Percentiles rank a stretch among this genome's conserved stretches.
These are phyloP conservation scores for Penicillium mononematosum DNA, from an alignment of 495 filamentous ascomycete genomes.

Conservation along the genomic window DNA sequence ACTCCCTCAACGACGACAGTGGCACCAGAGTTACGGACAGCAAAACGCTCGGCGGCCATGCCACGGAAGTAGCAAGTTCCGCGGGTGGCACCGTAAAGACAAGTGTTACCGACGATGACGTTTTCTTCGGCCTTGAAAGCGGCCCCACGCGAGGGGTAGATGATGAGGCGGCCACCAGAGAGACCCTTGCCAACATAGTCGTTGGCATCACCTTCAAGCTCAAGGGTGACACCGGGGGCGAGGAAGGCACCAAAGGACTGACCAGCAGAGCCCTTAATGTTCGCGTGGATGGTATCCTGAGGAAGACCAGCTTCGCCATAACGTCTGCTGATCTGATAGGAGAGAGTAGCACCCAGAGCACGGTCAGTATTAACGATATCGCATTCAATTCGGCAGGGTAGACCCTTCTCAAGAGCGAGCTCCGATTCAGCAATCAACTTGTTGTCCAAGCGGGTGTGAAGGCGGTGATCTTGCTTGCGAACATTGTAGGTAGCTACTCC, in stretches of 20 bases:
- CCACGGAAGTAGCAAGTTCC: constrained; percentile 98
- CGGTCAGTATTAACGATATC: constrained; percentile 99
- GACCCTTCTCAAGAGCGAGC: constrained; percentile 91
- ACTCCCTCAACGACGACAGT: constrained; percentile 96
- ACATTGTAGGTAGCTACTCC: constrained; percentile 99
- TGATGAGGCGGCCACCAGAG: constrained; percentile 91
- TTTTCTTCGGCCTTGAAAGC: constrained; percentile 99
- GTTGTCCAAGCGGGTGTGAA: constrained; percentile 95
- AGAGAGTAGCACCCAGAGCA: constrained; percentile 89
- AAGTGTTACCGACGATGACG: constrained; percentile 93
- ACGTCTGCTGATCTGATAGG: constrained; percentile 91
- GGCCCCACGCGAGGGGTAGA: constrained; percentile 92
- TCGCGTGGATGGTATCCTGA: constrained; percentile 93
- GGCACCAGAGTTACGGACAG: constrained; percentile 95
- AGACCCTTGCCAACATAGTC: constrained; percentile 99
- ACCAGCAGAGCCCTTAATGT: constrained; percentile 97
- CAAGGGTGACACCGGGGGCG: constrained; percentile 90
- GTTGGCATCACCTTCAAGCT: constrained; percentile 96
- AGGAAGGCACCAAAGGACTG: constrained; percentile 98
- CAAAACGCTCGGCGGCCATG: constrained; percentile 95
- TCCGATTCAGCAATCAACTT: constrained; percentile 98
- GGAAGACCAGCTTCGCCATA: constrained; percentile 91
- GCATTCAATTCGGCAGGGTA: constrained; percentile 93
- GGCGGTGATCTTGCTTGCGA: constrained; percentile 93
- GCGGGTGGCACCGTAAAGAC: constrained; percentile 92